Base-by-base conservation (phyloP, 1,139 yeast genomes). In the Pichia sp. region DNA sequence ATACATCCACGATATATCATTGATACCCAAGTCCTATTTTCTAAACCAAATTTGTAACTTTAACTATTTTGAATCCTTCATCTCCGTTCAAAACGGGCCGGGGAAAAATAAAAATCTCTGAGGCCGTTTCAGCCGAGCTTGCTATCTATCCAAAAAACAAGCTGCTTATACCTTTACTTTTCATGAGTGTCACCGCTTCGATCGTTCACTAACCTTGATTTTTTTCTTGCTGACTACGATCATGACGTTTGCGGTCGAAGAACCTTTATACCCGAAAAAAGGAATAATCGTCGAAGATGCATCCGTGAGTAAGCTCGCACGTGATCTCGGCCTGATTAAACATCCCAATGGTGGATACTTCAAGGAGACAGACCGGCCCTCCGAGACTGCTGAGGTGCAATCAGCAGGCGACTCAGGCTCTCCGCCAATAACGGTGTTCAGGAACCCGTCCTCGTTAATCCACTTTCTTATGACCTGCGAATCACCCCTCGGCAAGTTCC, bases 291-390 rank as follows among this genome's bases (percentile, higher is more conserved):
- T 32, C 5, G 56, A 53, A 42, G 47, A 49, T 36, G 11, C 6
- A 5, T 13, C 29, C 0, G 23, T 59, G 6, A 45, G 38, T 1
- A 23, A 45, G 19, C 34, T 59, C 5, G 57, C 74, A 42, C 56
- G 64, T 8, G 64, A 67, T n/a, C 61, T 72, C 48, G 57, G 64
- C 7, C 61, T 75, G 16, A 60, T 66, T 3, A 68, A 71, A 32
- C 82, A 78, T 62, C 73, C 70, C 49, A 81, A 77, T 63, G 81
- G 81, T 50, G 82, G 82, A 0, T 78, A 73, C 61, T 78, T 73
- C 62, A 75, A 69, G 51, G 81, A 78, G 58, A 78, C 82, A 0
- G 81, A 77, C 57, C 70, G 80, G 54, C 72, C 80, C 10, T 32
- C 36, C 13, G 36, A 32, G 36, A 8, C 13, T 8, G 13, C 13